Evolutionary conservation across 1,284 basidiomycete species (phyloP), one percentile per base, ranked within the genome.

Genomic region (Ceratobasidium papillatum): DNA sequence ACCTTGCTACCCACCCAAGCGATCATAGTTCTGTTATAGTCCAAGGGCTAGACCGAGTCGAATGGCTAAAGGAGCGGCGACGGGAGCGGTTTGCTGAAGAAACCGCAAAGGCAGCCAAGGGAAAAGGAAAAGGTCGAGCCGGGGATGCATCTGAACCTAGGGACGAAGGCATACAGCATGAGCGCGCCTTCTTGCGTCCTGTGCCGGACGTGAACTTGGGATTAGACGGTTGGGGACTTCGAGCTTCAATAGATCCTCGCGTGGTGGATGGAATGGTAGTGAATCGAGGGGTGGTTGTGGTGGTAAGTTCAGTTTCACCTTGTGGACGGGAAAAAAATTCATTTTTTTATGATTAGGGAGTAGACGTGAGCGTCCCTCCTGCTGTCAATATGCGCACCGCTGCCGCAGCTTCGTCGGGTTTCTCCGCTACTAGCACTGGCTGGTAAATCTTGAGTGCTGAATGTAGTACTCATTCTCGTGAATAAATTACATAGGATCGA

Each of bases 291-390:
- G n/a, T 41, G 11, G 36, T 61, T 27, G 38, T 61, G n/a, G 38
- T 61, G n/a, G 58, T 61, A 5, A 43, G 58, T 61, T 47, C 19
- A 47, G n/a, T n/a, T n/a, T n/a, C n/a, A n/a, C n/a, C n/a, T n/a
- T n/a, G n/a, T n/a, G n/a, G n/a, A n/a, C n/a, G n/a, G n/a, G n/a
- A n/a, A n/a, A n/a, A n/a, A n/a, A n/a, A n/a, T n/a, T n/a, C n/a
- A n/a, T n/a, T n/a, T n/a, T n/a, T n/a, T n/a, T n/a, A n/a, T n/a
- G n/a, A n/a, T n/a, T n/a, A n/a, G n/a, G n/a, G n/a, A n/a, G n/a
- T n/a, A n/a, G n/a, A n/a, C n/a, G n/a, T n/a, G n/a, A n/a, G n/a
- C n/a, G n/a, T 36, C 30, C 36, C 56, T 17, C 12, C 56, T 36
- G 56, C 14, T 36, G 56, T n/a, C 5, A n/a, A 61, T 17, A 59